Percentiles rank a stretch among this genome's conserved stretches.
phyloP scores from a whole-genome alignment of 306 rosid species.

The Mimosa bimucronata region DNA sequence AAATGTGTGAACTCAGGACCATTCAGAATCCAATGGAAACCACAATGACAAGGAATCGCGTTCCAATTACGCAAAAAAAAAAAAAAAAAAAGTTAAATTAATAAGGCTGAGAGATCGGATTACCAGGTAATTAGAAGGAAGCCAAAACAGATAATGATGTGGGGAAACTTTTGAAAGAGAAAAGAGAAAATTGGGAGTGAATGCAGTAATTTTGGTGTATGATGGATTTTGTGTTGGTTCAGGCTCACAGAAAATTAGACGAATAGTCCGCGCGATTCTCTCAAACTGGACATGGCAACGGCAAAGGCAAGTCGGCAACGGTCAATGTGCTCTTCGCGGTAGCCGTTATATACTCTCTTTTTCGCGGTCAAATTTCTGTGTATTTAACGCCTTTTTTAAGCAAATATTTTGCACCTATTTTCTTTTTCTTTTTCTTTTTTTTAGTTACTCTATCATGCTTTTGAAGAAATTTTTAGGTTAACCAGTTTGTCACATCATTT shows the following conservation, averaged over 20 bases:
- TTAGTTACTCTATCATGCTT: too few relatives aligned
- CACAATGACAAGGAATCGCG: neutral
- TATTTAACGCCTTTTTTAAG: neutral
- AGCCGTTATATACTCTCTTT: neutral
- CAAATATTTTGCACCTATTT: too few relatives aligned
- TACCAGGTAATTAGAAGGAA: conserved; percentile 52
- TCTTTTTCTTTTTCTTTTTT: too few relatives aligned
- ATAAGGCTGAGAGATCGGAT: conserved; percentile 52
- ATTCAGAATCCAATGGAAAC: neutral
- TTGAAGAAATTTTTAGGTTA: too few relatives aligned
- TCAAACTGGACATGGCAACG: neutral
- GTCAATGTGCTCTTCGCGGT: neutral
- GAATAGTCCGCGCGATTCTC: conserved; percentile 32
- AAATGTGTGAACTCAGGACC: conserved; percentile 7
- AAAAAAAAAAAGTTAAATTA: neutral
- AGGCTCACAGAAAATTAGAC: conserved; percentile 17
- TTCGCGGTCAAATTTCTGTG: neutral
- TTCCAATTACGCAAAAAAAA: neutral
- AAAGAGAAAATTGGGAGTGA: conserved; percentile 2
- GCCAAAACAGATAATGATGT: conserved; percentile 36
- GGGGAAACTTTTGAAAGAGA: conserved; percentile 33
- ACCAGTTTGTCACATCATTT: too few relatives aligned
- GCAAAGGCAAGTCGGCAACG: too few relatives aligned
- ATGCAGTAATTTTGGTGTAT: conserved; percentile 46
- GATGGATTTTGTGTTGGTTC: conserved; percentile 22